Conservation (phyloP, 1,284 basidiomycete genomes). For the Papiliotrema nemorosa region DNA sequence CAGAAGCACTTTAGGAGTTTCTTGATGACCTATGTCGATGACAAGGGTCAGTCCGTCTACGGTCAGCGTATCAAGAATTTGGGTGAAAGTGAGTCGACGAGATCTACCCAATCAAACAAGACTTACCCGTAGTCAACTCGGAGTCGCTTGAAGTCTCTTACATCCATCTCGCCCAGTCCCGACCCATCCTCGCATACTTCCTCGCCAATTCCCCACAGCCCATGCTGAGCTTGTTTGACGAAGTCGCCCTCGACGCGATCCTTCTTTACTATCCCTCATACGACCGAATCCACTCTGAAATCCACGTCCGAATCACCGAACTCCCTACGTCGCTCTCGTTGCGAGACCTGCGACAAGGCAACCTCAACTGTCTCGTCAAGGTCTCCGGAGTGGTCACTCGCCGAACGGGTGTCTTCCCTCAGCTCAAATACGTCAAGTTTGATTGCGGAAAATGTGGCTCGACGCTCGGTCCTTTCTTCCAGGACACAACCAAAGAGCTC, state of each 20-base stretch:
- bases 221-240: constrained; percentile 93
- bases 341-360: constrained; percentile 85
- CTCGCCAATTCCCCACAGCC: constrained; percentile 88
- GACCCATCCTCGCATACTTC: constrained; percentile 95
- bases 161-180: constrained; percentile 81
- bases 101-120: not conserved
- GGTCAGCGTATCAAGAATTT: constrained; percentile 88
- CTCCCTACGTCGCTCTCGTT: constrained; percentile 84
- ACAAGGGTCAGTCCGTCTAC: constrained; percentile 86
- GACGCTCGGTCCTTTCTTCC: constrained; percentile 93
- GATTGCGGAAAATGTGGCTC: constrained; percentile 92
- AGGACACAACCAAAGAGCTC: constrained; percentile 92
- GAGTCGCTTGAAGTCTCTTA: constrained; percentile 98
- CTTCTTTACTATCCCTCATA: constrained; percentile 94
- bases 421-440: constrained; percentile 99
- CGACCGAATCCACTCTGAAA: constrained; percentile 94
- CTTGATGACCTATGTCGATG: constrained; percentile 92
- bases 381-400: constrained; percentile 97
- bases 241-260: constrained; percentile 89
- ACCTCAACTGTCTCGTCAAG: constrained; percentile 93
- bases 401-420: constrained; percentile 93
- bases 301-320: constrained; percentile 95
- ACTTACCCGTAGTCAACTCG: constrained; percentile 67
- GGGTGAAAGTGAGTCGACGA: constrained; percentile 74
- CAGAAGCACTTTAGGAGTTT: constrained; percentile 92